Evolutionary conservation across 225 moss, liverwort and hornwort species (phyloP).

Genomic region (Sphagnum contortum): DNA sequence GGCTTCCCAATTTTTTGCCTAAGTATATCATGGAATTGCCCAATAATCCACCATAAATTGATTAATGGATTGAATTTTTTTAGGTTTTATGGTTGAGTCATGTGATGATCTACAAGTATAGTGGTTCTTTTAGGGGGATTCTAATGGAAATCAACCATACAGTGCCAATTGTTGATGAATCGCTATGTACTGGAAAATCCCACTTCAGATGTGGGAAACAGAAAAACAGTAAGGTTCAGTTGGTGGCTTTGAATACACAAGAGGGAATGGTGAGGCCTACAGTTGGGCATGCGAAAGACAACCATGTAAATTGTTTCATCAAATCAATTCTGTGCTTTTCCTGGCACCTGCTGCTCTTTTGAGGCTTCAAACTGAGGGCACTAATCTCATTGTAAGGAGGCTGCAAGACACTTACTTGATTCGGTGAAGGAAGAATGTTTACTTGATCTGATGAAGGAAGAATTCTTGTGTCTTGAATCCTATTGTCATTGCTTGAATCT

Average conservation of each 20-base stretch:
- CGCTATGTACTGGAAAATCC: too few relatives aligned
- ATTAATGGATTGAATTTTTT: too few relatives aligned
- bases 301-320: conserved; percentile 52
- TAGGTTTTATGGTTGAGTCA: too few relatives aligned
- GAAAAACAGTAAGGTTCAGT: not conserved
- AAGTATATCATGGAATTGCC: too few relatives aligned
- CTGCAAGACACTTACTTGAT: conserved; percentile 8
- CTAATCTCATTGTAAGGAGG: conserved; percentile 5
- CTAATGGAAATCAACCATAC: too few relatives aligned
- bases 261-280: conserved; percentile 49
- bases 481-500: not conserved
- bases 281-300: conserved; percentile 64
- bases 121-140: too few relatives aligned
- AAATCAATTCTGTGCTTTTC: conserved; percentile 5
- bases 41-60: too few relatives aligned
- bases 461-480: not conserved
- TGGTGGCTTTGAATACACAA: conserved; percentile 21
- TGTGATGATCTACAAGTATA: too few relatives aligned
- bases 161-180: too few relatives aligned
- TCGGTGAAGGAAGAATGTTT: conserved; percentile 4
- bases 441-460: not conserved
- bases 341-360: not conserved
- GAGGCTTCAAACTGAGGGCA: not conserved
- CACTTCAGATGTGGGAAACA: too few relatives aligned
- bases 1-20: too few relatives aligned